phyloP scores from a whole-genome alignment of 441 rosid species.

The Hura crepitans region DNA sequence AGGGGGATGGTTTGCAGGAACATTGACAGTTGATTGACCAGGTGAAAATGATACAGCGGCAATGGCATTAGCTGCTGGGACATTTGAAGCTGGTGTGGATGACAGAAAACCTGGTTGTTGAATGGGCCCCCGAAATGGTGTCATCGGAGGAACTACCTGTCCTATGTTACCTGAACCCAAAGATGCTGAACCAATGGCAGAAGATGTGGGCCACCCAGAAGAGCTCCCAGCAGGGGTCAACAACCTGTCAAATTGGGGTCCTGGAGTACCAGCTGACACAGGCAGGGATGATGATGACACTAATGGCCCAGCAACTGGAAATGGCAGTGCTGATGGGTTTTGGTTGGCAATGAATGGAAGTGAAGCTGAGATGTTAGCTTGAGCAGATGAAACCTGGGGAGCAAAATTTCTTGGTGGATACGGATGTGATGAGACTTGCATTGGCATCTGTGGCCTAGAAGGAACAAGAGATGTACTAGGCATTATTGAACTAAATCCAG shows the following conservation, averaged over 20 bases:
- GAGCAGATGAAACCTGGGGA: slow-evolving; percentile 39
- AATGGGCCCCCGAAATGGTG: slow-evolving; percentile 35
- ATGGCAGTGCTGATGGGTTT: slow-evolving; percentile 33
- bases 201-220: slow-evolving; percentile 35
- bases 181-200: slow-evolving; percentile 22
- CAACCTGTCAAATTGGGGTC: slow-evolving; percentile 31
- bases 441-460: slow-evolving; percentile 30
- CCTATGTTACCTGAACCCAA: slow-evolving; percentile 38
- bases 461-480: slow-evolving; percentile 37
- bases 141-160: slow-evolving; percentile 33
- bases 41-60: slow-evolving; percentile 24
- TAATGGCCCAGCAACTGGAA: slow-evolving; percentile 34
- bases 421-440: slow-evolving; percentile 36
- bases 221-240: slow-evolving; percentile 31
- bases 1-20: slow-evolving; percentile 25
- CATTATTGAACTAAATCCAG: slow-evolving; percentile 38
- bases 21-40: slow-evolving; percentile 23
- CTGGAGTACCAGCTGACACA: slow-evolving; percentile 25
- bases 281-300: slow-evolving; percentile 40
- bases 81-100: slow-evolving; percentile 26
- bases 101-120: slow-evolving; percentile 39
- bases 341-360: slow-evolving; percentile 38
- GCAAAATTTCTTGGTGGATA: slow-evolving; percentile 42
- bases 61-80: slow-evolving; percentile 28
- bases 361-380: slow-evolving; percentile 27